Evolutionary conservation across 148 eudicot species (phyloP), one percentile per base, ranked within the genome.

Genomic region (Dysphania ambrosioides): DNA sequence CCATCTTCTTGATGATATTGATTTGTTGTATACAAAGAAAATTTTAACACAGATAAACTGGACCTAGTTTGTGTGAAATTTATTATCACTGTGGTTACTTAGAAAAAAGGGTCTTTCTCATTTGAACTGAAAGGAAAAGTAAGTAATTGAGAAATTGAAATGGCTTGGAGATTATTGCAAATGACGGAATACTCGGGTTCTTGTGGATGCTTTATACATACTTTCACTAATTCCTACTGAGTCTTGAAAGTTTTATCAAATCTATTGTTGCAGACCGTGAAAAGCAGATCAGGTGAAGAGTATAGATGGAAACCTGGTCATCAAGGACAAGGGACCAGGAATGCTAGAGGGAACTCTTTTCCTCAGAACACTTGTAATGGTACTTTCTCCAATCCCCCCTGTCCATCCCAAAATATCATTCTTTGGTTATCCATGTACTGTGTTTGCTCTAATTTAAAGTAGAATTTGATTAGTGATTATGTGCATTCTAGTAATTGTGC

Each of bases 291-390:
- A 78, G 68, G 58, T 35, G 86, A 83, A 77, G 83, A 77, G 59
- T 74, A 42, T 71, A 77, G 83, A 70, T 75, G 83, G 78, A 77
- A 80, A 66, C 59, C 58, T 64, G 74, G 75, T 73, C 76, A 68
- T 66, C 83, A 80, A 65, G 78, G 67, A 63, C 83, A 79, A 63
- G 86, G 85, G 44, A 24, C 38, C 36, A 79, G 83, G 56, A 62
- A 72, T 72, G 68, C 77, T 73, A 75, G 80, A 68, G 81, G 80
- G 61, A 76, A 70, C 62, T 51, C 70, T 73, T 80, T 69, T 66
- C 51, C 81, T 74, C 86, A 79, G 64, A 58, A 65, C 35, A 10
- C 10, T 64, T 76, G 81, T 62, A 78, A 67, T 70, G 83, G 83
- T 83, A 83, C 36, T 49, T 70, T n/a, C n/a, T n/a, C n/a, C n/a